Percentiles rank a stretch among this genome's conserved stretches.
phyloP scores from a whole-genome alignment of 2,329 filamentous ascomycete genomes.

The Fusarium acutatum region DNA sequence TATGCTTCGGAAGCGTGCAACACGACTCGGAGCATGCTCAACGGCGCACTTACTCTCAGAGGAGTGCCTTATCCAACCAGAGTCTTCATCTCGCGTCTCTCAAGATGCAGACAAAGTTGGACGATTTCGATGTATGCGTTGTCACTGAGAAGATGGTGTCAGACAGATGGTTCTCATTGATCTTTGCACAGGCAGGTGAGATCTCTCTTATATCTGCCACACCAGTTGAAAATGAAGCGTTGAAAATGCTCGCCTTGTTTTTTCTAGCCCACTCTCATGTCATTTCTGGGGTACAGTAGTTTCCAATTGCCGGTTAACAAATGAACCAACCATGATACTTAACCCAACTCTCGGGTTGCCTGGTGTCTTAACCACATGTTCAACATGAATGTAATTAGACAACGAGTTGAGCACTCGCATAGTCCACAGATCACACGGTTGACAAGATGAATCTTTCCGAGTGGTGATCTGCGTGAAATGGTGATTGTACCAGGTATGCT shows the following conservation, averaged over 20 bases:
- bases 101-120: conserved; percentile 29
- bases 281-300: conserved; percentile 6
- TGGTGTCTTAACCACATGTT: conserved; percentile 16
- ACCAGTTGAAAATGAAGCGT: conserved; percentile 11
- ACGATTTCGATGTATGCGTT: conserved; percentile 33
- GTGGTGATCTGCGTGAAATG: not conserved
- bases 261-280: not conserved
- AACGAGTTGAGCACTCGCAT: conserved; percentile 24
- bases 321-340: conserved; percentile 18
- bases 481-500: not conserved
- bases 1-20: conserved; percentile 11
- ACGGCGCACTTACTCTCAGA: not conserved
- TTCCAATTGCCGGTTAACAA: conserved; percentile 8
- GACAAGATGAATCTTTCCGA: not conserved
- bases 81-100: conserved; percentile 10
- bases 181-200: conserved; percentile 16
- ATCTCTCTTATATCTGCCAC: conserved; percentile 28
- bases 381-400: not conserved
- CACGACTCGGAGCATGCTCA: conserved; percentile 7
- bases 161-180: conserved; percentile 1
- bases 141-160: conserved; percentile 32
- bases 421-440: conserved; percentile 14
- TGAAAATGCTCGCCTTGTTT: conserved; percentile 23
- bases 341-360: conserved; percentile 9
- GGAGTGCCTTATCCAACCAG: conserved; percentile 8